These are phyloP conservation scores for Lentithecium fluviatile DNA, from an alignment of 495 filamentous ascomycete species.

Conservation along the genomic window DNA sequence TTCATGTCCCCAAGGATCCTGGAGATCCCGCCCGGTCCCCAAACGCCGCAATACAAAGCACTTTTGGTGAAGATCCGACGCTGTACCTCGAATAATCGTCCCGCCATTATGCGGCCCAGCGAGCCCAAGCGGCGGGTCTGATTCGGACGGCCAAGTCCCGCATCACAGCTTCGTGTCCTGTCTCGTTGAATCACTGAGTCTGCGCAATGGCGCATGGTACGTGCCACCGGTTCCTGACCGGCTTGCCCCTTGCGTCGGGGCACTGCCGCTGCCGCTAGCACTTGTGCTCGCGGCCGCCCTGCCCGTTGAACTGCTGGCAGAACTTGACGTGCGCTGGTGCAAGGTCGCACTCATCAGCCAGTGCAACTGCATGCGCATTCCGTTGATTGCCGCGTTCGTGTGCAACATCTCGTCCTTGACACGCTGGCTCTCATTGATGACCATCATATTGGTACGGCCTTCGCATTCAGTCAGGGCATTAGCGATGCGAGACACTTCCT, in stretches of 20 bases:
- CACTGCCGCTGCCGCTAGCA: constrained; percentile 3
- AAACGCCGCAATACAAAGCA: too few species aligned
- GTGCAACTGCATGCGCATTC: constrained; percentile 65
- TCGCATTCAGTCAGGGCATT: constrained; percentile 63
- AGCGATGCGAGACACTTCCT: constrained; percentile 60
- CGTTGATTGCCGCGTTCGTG: constrained; percentile 62
- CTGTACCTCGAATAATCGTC: too few species aligned
- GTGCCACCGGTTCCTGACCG: constrained; percentile 14
- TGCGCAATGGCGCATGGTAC: constrained; percentile 26
- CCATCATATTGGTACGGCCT: constrained; percentile 63
- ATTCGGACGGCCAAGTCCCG: background rate
- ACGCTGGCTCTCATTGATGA: constrained; percentile 66
- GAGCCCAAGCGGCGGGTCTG: too few species aligned
- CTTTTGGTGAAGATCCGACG: too few species aligned
- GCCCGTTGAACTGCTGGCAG: constrained; percentile 9
- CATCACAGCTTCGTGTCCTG: constrained; percentile 38
- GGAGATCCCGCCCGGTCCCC: too few species aligned
- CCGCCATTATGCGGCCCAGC: too few species aligned
- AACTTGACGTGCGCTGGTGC: constrained; percentile 41
- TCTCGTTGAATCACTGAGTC: constrained; percentile 38
- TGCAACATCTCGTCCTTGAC: constrained; percentile 68
- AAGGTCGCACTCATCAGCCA: constrained; percentile 65
- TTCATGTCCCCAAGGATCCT: too few species aligned
- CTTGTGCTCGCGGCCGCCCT: constrained; percentile 13
- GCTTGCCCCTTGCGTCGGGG: constrained; percentile 22